These are phyloP conservation scores for Paramarasmius palmivorus DNA, from an alignment of 1,284 basidiomycete genomes.

Conservation along the genomic window DNA sequence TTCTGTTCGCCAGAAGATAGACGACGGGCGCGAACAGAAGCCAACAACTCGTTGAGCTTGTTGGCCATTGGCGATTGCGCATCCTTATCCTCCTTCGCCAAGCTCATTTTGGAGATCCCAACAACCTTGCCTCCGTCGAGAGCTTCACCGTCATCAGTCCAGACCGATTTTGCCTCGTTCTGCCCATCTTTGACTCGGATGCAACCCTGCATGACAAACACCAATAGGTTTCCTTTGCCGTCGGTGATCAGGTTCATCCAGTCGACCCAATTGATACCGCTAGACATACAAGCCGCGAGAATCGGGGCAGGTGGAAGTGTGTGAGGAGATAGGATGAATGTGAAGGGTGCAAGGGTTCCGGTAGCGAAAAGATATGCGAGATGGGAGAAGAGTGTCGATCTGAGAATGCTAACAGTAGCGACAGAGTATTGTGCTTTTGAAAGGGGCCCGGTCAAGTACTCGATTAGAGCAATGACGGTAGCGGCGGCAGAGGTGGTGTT, in stretches of 20 bases:
- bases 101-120: slow-evolving; percentile 1
- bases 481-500: neutral
- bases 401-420: neutral
- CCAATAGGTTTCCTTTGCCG: neutral
- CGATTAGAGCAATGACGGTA: neutral
- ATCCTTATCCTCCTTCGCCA: neutral
- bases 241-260: neutral
- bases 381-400: neutral
- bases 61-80: neutral
- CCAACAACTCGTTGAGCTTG: neutral
- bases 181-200: neutral
- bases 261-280: neutral
- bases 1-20: neutral
- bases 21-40: neutral
- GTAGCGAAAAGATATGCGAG: neutral
- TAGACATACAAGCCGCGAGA: neutral
- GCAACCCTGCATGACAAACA: slow-evolving; percentile 2
- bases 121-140: neutral
- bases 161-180: neutral
- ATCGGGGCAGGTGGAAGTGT: slow-evolving; percentile 1
- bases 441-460: slow-evolving; percentile 4
- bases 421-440: neutral
- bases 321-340: neutral
- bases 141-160: neutral
- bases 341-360: slow-evolving; percentile 1